Base-by-base conservation (phyloP, 1,139 yeast genomes). In the Blastobotrys ciferrii region DNA sequence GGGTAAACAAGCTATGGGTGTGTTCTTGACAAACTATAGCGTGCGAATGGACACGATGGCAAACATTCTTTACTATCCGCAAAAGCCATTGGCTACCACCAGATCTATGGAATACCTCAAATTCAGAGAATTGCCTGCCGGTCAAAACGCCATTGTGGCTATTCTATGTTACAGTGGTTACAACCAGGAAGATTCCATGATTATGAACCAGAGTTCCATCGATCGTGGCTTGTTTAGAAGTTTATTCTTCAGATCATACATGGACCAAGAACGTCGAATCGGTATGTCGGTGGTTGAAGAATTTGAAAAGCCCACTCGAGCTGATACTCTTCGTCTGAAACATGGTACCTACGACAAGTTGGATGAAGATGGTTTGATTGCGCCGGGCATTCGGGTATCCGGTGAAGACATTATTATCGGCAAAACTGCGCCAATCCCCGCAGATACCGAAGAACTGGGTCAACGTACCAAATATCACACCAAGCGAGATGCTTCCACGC, bases 1-100 rank as follows among this genome's bases (percentile, higher is more conserved):
- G 98, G 98, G 98, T 81, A 92, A 92, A 71, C 99, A 92, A 74
- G 99, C 99, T 52, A 92, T 92, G 98, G 99, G 99, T 66, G 98
- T 94, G n/a, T 91, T 88, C 70, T 77, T 92, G 64, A 92, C 98
- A 3, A 92, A 92, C 65, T 94, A 92, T 67, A 80, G 86, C 49
- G 96, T 91, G 46, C 87, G 99, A 74, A 92, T 92, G 98, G 99
- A 92, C 71, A 92, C 98, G 2, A 92, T 94, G 98, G 97, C 98
- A 13, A 92, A 92, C 63, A 91, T 92, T 62, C 77, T 92, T 58
- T 94, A 94, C 66, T 92, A 92, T 64, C 99, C 99, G 42, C 99
- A 92, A 69, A 94, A 92, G 69, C 98, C 99, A n/a, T 74, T 92
- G 65, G 99, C 98, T 46, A 94, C 98, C 31, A 92, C 98, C n/a